Conservation (phyloP, 768 basidiomycete genomes). For the Steccherinum ochraceum region DNA sequence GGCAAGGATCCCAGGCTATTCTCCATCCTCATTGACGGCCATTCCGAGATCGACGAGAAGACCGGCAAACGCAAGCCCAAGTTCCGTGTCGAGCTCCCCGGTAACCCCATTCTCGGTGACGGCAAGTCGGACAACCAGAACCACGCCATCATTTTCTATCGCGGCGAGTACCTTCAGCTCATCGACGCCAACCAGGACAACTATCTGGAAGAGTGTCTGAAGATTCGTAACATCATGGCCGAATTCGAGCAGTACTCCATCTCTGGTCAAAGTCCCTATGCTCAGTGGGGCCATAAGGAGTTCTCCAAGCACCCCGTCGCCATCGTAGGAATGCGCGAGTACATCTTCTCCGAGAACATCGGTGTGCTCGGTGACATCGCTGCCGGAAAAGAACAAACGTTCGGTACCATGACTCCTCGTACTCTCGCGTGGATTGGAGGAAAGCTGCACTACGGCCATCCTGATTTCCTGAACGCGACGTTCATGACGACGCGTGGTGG, state of each 20-base stretch:
- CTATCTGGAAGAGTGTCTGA: slow-evolving; percentile 97
- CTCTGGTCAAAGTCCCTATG: slow-evolving; percentile 92
- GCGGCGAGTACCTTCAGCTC: slow-evolving; percentile 97
- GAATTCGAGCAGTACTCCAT: slow-evolving; percentile 95
- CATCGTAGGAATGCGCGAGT: slow-evolving; percentile 97
- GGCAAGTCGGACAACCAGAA: slow-evolving; percentile 99
- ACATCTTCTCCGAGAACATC: slow-evolving; percentile 99
- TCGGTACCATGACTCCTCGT: slow-evolving; percentile 96
- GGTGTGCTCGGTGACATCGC: slow-evolving; percentile 99
- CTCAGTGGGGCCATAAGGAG: slow-evolving; percentile 92
- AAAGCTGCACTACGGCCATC: slow-evolving; percentile 97
- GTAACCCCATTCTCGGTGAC: slow-evolving; percentile 98
- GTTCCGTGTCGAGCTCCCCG: slow-evolving; percentile 95
- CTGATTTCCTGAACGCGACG: slow-evolving; percentile 96
- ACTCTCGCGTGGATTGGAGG: slow-evolving; percentile 96
- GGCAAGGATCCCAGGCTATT: slow-evolving; percentile 86
- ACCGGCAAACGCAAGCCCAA: slow-evolving; percentile 91
- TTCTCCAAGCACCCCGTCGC: slow-evolving; percentile 89
- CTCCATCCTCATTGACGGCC: slow-evolving; percentile 93
- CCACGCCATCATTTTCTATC: slow-evolving; percentile 98
- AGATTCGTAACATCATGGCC: slow-evolving; percentile 95
- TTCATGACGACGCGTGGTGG: slow-evolving; percentile 99
- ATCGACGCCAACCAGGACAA: slow-evolving; percentile 99
- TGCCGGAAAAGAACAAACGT: slow-evolving; percentile 99
- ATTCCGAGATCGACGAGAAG: slow-evolving; percentile 88